Evolutionary conservation across 371 early-diverging fungal genomes (phyloP).

Genomic region (Mucor indicus): DNA sequence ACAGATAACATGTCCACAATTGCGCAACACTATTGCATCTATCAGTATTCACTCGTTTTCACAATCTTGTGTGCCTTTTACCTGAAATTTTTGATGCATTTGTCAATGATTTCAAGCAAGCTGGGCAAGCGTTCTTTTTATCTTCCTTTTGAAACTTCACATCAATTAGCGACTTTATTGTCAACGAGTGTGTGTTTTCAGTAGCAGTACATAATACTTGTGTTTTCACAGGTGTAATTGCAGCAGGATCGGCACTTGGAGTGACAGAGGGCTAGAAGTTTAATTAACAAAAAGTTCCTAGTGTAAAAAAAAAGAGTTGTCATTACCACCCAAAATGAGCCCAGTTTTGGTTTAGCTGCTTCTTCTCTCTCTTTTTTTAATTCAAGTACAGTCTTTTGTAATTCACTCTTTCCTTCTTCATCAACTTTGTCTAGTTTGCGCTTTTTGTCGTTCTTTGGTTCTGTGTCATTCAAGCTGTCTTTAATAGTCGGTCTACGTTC

Average conservation of each 20-base stretch:
- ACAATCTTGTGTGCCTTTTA: conserved; percentile 20
- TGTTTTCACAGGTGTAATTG: conserved; percentile 42
- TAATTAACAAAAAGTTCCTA: neutral
- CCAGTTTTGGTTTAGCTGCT: conserved; percentile 57
- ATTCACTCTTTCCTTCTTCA: conserved; percentile 23
- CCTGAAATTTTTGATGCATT: conserved; percentile 74
- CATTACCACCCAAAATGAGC: conserved; percentile 81
- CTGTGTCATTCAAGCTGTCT: conserved; percentile 1
- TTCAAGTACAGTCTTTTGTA: conserved; percentile 45
- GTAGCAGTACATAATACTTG: conserved; percentile 72
- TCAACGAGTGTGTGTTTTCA: conserved; percentile 67
- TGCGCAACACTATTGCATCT: conserved; percentile 55
- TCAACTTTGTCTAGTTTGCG: conserved; percentile 47
- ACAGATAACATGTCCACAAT: conserved; percentile 90
- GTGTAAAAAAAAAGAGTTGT: neutral
- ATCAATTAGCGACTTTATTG: conserved; percentile 72
- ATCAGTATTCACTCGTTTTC: neutral
- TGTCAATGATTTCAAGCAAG: conserved; percentile 78
- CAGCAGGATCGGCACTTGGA: conserved; percentile 64
- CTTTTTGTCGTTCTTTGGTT: conserved; percentile 21
- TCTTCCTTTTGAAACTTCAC: conserved; percentile 66
- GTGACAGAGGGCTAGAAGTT: conserved; percentile 69
- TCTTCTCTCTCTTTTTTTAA: conserved; percentile 53
- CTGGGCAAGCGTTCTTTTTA: conserved; percentile 66
- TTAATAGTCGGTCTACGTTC: conserved; percentile 6